A percentile compares a stretch with the other conserved stretches of the same genome.
These are phyloP conservation scores for Aureobasidium namibiae DNA, from an alignment of 2,329 filamentous ascomycete genomes.

Conservation along the genomic window DNA sequence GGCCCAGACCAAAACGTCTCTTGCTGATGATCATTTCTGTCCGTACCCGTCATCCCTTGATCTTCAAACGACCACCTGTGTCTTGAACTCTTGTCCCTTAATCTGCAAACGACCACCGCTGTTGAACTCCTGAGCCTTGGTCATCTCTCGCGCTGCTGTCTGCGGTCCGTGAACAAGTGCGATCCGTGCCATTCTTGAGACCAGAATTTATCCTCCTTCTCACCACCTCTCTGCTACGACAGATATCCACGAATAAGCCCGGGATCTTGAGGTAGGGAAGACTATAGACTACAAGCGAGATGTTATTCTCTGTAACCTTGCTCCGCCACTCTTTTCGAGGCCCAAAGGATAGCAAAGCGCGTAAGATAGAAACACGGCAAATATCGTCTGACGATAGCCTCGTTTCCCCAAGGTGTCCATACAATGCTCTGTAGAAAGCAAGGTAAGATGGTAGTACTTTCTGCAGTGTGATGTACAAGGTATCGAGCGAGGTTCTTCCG, in stretches of 20 bases:
- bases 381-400: background rate
- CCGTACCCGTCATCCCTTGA: background rate
- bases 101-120: no score
- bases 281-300: background rate
- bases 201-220: background rate
- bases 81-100: no score
- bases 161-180: background rate
- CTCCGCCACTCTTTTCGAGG: background rate
- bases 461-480: background rate
- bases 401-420: background rate
- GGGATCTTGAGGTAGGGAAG: background rate
- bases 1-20: slow-evolving; percentile 7
- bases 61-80: background rate
- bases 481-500: background rate
- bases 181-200: background rate
- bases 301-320: background rate
- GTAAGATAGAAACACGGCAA: background rate
- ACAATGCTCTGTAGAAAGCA: background rate
- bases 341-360: background rate
- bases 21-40: slow-evolving; percentile 3
- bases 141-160: background rate
- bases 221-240: background rate
- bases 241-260: background rate
- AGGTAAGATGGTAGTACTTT: background rate
- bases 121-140: background rate